Percentiles rank a stretch among this genome's conserved stretches.
Evolutionary conservation across 1,284 basidiomycete species (phyloP).

Genomic region (Pyrrhoderma noxium): DNA sequence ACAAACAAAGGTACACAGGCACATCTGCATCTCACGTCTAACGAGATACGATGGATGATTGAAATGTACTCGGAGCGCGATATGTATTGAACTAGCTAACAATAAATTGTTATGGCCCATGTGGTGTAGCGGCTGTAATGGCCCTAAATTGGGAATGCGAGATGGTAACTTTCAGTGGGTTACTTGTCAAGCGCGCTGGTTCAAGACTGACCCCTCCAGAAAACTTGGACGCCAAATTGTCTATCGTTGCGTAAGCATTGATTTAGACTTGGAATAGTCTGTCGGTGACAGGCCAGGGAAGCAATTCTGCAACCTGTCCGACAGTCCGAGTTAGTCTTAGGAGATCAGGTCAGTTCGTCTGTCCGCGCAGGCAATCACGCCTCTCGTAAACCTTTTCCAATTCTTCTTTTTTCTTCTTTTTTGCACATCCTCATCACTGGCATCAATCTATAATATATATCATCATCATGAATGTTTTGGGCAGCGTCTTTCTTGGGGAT

Average conservation of each 20-base stretch:
- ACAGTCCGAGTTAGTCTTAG: constrained; percentile 81
- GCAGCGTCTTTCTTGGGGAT: constrained; percentile 72
- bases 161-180: constrained; percentile 57
- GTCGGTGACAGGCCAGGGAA: constrained; percentile 79
- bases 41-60: too few relatives aligned
- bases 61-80: too few relatives aligned
- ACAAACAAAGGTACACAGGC: too few relatives aligned
- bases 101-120: constrained; percentile 20
- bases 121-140: constrained; percentile 71
- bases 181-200: constrained; percentile 64
- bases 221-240: constrained; percentile 73
- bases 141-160: constrained; percentile 75
- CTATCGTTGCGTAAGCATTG: constrained; percentile 53
- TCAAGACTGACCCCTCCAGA: constrained; percentile 87
- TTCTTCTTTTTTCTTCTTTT: constrained; percentile 18
- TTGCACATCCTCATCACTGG: too few relatives aligned
- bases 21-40: too few relatives aligned
- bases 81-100: too few relatives aligned
- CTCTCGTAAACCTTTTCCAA: constrained; percentile 63
- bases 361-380: constrained; percentile 70
- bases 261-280: constrained; percentile 65
- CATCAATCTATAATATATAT: background rate
- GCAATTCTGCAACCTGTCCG: constrained; percentile 82
- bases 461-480: constrained; percentile 29
- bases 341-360: constrained; percentile 77